These are phyloP conservation scores for Salvia splendens DNA, from an alignment of 257 asterid species.

Conservation along the genomic window DNA sequence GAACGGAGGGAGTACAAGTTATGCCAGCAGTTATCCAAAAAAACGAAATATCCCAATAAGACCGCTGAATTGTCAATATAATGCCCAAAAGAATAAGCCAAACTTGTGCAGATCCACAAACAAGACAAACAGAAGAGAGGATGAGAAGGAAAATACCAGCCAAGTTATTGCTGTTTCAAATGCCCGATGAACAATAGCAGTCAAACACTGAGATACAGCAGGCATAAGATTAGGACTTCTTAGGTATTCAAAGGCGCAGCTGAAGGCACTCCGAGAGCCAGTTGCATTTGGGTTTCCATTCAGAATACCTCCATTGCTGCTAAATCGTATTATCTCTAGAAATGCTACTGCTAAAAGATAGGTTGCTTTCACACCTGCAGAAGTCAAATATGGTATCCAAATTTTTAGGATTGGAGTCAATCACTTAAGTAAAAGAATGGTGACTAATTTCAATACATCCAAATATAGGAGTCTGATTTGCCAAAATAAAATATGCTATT, in stretches of 20 bases:
- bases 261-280: constrained; percentile 90
- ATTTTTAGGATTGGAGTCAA: constrained; percentile 28
- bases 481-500: constrained; percentile 9
- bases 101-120: constrained; percentile 18
- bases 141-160: constrained; percentile 67
- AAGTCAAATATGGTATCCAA: constrained; percentile 34
- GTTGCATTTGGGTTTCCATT: constrained; percentile 68
- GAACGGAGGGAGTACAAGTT: background rate
- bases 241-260: constrained; percentile 93
- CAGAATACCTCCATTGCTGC: constrained; percentile 97
- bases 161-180: constrained; percentile 84
- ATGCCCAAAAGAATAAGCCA: background rate
- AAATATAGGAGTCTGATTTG: constrained; percentile 26
- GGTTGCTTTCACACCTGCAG: constrained; percentile 95
- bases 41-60: constrained; percentile 18
- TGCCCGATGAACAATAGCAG: constrained; percentile 88
- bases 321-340: constrained; percentile 91
- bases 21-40: constrained; percentile 7
- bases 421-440: constrained; percentile 27
- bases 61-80: constrained; percentile 15
- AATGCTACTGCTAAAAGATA: constrained; percentile 98
- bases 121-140: constrained; percentile 23
- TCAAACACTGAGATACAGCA: constrained; percentile 94
- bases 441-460: constrained; percentile 16
- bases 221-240: constrained; percentile 93